Percentiles rank a stretch among this genome's conserved stretches.
These are phyloP conservation scores for Raffaelea ambrosiae DNA, from an alignment of 2,329 filamentous ascomycete genomes.

Conservation along the genomic window DNA sequence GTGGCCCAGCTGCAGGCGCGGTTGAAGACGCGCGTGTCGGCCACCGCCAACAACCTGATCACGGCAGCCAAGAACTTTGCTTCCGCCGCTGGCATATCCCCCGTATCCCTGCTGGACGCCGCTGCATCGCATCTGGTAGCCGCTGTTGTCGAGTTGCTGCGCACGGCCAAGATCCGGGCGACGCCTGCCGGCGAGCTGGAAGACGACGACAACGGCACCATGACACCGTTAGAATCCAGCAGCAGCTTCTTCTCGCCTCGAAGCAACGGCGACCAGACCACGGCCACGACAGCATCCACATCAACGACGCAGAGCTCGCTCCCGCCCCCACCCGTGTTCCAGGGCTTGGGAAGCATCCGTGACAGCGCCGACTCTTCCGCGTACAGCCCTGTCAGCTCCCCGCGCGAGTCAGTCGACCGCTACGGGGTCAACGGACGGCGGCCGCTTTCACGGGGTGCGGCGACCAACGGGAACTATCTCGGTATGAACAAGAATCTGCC, in stretches of 20 bases:
- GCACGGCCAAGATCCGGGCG: constrained; percentile 71
- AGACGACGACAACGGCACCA: constrained; percentile 61
- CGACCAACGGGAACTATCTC: constrained; percentile 27
- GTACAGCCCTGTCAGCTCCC: constrained; percentile 66
- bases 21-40: constrained; percentile 76
- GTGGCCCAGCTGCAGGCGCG: constrained; percentile 52
- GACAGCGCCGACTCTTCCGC: constrained; percentile 62
- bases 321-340: constrained; percentile 46
- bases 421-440: constrained; percentile 23
- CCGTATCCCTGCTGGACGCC: constrained; percentile 87
- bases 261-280: constrained; percentile 28
- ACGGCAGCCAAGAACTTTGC: constrained; percentile 91
- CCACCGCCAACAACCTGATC: constrained; percentile 90
- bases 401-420: constrained; percentile 46
- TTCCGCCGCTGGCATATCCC: constrained; percentile 72
- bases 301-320: constrained; percentile 30
- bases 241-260: constrained; percentile 56
- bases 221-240: constrained; percentile 57
- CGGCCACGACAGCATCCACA: constrained; percentile 18
- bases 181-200: constrained; percentile 71
- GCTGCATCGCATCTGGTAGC: constrained; percentile 85
- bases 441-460: constrained; percentile 12
- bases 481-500: constrained; percentile 26
- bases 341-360: constrained; percentile 45
- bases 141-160: constrained; percentile 77